A percentile compares a stretch with the other conserved stretches of the same genome.
These are phyloP conservation scores for Saitozyma podzolica DNA, from an alignment of 768 basidiomycete species.

Conservation along the genomic window DNA sequence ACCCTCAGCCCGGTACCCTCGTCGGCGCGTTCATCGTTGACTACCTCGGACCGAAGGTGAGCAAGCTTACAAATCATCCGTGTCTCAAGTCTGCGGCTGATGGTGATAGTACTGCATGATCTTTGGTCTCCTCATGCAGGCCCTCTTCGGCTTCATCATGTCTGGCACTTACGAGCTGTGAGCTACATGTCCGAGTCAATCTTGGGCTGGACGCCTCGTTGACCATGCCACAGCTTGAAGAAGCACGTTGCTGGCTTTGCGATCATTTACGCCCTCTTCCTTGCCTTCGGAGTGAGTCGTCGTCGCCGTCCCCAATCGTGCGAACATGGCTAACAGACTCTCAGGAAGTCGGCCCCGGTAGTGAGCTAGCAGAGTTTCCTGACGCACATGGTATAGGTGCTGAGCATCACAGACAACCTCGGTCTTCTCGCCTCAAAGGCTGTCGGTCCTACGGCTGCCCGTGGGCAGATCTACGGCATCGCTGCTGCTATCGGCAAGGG, in stretches of 20 bases:
- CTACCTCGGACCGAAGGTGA: constrained; percentile 44
- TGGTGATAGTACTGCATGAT: constrained; percentile 54
- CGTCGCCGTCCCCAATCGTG: not conserved
- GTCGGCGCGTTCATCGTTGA: constrained; percentile 53
- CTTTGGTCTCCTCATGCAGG: constrained; percentile 46
- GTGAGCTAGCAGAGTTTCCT: constrained; percentile 9
- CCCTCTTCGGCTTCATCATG: constrained; percentile 71
- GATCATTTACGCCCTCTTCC: constrained; percentile 85
- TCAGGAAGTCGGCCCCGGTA: constrained; percentile 30
- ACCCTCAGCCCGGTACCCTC: constrained; percentile 56
- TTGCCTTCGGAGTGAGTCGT: constrained; percentile 73
- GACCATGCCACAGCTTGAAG: constrained; percentile 10
- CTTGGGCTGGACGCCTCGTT: constrained; percentile 2
- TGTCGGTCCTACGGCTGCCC: constrained; percentile 68
- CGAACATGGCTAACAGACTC: not conserved
- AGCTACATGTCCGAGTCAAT: constrained; percentile 2
- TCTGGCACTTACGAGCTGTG: constrained; percentile 67
- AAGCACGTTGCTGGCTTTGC: constrained; percentile 55
- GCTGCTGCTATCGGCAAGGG: constrained; percentile 72
- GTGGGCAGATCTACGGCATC: constrained; percentile 66
- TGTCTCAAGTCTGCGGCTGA: constrained; percentile 5
- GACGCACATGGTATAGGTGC: not conserved
- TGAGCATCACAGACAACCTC: constrained; percentile 61
- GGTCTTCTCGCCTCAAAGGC: constrained; percentile 80
- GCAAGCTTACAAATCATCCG: constrained; percentile 1